Percentiles rank a stretch among this genome's conserved stretches.
Conservation (phyloP, 108 stramenopile species). For the Epithemia pelagica region DNA sequence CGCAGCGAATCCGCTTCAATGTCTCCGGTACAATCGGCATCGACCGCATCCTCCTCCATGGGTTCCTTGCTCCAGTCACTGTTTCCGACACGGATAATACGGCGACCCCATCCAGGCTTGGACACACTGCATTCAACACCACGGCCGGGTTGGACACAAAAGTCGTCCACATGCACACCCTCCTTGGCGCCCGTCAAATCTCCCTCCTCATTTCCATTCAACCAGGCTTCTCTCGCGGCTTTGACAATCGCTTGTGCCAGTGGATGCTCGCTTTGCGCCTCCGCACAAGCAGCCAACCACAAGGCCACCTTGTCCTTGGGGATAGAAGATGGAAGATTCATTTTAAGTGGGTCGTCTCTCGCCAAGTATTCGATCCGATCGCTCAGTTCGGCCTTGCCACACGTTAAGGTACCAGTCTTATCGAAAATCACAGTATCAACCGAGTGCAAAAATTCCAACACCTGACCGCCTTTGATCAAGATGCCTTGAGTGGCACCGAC, state of each 20-base stretch:
- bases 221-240: constrained; percentile 41
- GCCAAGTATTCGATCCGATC: constrained; percentile 37
- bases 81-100: constrained; percentile 47
- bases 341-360: constrained; percentile 10
- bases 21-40: constrained; percentile 20
- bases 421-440: constrained; percentile 88
- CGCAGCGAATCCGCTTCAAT: constrained; percentile 32
- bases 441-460: constrained; percentile 67
- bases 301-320: constrained; percentile 17
- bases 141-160: constrained; percentile 43
- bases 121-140: constrained; percentile 52
- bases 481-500: constrained; percentile 87
- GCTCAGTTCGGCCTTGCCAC: constrained; percentile 56
- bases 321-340: constrained; percentile 26
- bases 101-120: constrained; percentile 16
- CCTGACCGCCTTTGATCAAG: constrained; percentile 90
- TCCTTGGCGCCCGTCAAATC: constrained; percentile 28
- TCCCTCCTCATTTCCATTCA: constrained; percentile 16
- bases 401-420: constrained; percentile 93
- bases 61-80: constrained; percentile 11
- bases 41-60: background rate
- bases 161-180: constrained; percentile 30
- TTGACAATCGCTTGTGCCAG: constrained; percentile 61
- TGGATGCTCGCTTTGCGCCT: constrained; percentile 65
- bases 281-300: constrained; percentile 69